Evolutionary conservation across 108 stramenopile genomes (phyloP).

Genomic region (Nitzschia sp.): DNA sequence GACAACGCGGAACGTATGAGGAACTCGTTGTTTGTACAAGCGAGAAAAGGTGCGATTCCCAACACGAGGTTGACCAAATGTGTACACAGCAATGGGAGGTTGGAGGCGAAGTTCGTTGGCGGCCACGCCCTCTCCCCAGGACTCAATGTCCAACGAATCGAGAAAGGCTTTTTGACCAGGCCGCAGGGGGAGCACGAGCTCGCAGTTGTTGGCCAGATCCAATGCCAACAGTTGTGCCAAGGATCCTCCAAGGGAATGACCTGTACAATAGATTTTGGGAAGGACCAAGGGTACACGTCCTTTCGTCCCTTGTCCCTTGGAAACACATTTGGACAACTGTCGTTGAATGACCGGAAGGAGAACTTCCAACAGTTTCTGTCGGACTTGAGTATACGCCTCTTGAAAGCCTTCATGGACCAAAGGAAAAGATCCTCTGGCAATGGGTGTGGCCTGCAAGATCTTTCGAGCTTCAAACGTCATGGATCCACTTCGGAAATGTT

Average conservation of each 20-base stretch:
- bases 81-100: conserved; percentile 76
- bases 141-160: neutral
- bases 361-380: conserved; percentile 55
- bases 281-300: conserved; percentile 48
- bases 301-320: neutral
- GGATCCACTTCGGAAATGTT: conserved; percentile 1
- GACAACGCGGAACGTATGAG: conserved; percentile 74
- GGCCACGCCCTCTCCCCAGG: too few species aligned
- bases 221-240: conserved; percentile 73
- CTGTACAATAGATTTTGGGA: conserved; percentile 79
- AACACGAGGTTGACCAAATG: conserved; percentile 63
- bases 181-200: conserved; percentile 43
- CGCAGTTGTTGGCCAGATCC: conserved; percentile 77
- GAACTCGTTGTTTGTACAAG: conserved; percentile 72
- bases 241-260: conserved; percentile 71
- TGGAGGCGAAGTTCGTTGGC: conserved; percentile 45
- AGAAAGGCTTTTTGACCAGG: conserved; percentile 1
- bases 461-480: conserved; percentile 53
- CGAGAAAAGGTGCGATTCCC: conserved; percentile 60
- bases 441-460: conserved; percentile 59
- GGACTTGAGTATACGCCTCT: conserved; percentile 61
- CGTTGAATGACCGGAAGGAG: conserved; percentile 59
- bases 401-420: conserved; percentile 81
- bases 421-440: conserved; percentile 65
- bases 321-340: conserved; percentile 52